Evolutionary conservation across 306 rosid species (phyloP).

Genomic region (Cyamopsis tetragonoloba): DNA sequence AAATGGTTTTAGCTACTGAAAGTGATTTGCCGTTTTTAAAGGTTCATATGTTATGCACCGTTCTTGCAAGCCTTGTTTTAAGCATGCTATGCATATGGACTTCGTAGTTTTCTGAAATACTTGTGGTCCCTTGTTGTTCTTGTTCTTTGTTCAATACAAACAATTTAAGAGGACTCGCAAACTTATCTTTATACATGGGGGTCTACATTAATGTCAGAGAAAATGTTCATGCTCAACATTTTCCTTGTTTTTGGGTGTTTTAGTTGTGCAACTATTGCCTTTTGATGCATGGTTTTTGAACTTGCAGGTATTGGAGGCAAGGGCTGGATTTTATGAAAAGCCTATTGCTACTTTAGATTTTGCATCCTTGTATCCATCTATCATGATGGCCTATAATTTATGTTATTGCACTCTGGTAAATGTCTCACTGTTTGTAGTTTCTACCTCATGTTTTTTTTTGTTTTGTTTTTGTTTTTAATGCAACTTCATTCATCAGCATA

Average conservation of each 20-base stretch:
- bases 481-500: background rate
- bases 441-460: background rate
- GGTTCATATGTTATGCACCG: background rate
- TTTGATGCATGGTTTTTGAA: slow-evolving; percentile 13
- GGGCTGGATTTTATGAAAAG: slow-evolving; percentile 88
- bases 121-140: background rate
- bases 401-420: slow-evolving; percentile 97
- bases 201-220: background rate
- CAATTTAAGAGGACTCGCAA: background rate
- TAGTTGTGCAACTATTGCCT: slow-evolving; percentile 3
- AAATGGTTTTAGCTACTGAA: background rate
- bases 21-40: background rate
- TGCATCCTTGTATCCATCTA: slow-evolving; percentile 95
- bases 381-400: slow-evolving; percentile 98
- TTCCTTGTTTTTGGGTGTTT: slow-evolving; percentile 11
- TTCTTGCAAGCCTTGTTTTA: background rate
- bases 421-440: slow-evolving; percentile 22
- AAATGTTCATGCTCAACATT: background rate
- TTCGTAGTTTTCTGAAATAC: slow-evolving; percentile 4
- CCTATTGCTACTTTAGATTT: slow-evolving; percentile 98
- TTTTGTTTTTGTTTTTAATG: background rate
- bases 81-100: background rate
- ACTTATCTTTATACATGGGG: background rate
- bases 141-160: background rate
- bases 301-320: slow-evolving; percentile 90